A percentile compares a stretch with the other conserved stretches of the same genome.
These are phyloP conservation scores for Ogataea zsoltii DNA, from an alignment of 805 yeast genomes.

Conservation along the genomic window DNA sequence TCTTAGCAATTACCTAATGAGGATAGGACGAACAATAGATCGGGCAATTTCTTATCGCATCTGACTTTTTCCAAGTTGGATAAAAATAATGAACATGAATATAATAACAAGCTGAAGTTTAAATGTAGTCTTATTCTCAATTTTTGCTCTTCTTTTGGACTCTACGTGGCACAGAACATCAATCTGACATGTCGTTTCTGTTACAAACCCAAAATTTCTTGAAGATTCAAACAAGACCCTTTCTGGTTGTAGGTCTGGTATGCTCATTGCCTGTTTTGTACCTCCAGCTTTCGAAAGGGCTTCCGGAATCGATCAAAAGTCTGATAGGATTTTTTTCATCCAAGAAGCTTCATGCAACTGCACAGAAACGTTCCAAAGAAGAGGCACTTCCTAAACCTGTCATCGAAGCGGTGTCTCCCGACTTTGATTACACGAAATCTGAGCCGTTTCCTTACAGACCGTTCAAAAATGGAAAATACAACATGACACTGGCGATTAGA, in stretches of 20 bases:
- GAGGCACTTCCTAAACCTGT: slow-evolving; percentile 18
- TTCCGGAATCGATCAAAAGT: slow-evolving; percentile 3
- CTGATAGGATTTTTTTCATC: slow-evolving; percentile 2
- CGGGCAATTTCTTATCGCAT: not conserved
- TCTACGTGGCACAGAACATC: too few relatives aligned
- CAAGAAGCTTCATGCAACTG: not conserved
- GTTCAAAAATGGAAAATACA: slow-evolving; percentile 51
- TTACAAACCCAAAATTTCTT: slow-evolving; percentile 2
- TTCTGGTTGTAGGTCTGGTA: slow-evolving; percentile 9
- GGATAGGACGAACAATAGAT: slow-evolving; percentile 1
- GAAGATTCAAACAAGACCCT: slow-evolving; percentile 7
- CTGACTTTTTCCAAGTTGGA: not conserved
- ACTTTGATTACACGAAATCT: slow-evolving; percentile 44
- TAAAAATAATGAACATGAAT: too few relatives aligned
- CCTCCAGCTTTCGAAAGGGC: slow-evolving; percentile 3
- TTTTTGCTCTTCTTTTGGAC: too few relatives aligned
- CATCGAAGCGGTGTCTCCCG: slow-evolving; percentile 34
- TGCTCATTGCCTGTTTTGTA: slow-evolving; percentile 9
- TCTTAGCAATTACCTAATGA: not conserved
- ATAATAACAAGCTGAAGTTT: not conserved
- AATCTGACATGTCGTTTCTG: slow-evolving; percentile 7
- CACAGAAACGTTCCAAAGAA: not conserved
- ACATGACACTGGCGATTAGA: slow-evolving; percentile 63
- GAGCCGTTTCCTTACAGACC: slow-evolving; percentile 48
- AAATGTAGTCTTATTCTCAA: not conserved